Evolutionary conservation across 2,329 filamentous ascomycete genomes (phyloP).

Genomic region (Fusarium aywerte): DNA sequence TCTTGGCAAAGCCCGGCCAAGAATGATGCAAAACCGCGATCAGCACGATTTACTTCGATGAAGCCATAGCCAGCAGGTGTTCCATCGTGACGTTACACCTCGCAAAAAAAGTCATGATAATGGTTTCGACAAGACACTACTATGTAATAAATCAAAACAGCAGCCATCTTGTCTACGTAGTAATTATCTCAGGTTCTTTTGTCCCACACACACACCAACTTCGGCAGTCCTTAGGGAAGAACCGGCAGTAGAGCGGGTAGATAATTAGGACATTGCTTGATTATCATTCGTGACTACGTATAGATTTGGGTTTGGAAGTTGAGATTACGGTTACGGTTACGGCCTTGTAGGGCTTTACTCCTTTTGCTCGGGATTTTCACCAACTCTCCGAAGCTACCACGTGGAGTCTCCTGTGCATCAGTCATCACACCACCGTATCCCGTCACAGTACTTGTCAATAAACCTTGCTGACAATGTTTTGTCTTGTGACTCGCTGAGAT

Average conservation of each 20-base stretch:
- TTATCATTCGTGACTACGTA: slow-evolving; percentile 24
- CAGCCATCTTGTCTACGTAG: too few relatives aligned
- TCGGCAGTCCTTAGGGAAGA: slow-evolving; percentile 7
- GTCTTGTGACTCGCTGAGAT: background rate
- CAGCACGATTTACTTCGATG: slow-evolving; percentile 13
- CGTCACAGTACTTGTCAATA: background rate
- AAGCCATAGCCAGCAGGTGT: background rate
- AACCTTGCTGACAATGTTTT: background rate
- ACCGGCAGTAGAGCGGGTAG: slow-evolving; percentile 17
- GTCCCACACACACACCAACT: background rate
- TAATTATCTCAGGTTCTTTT: background rate
- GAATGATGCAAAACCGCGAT: slow-evolving; percentile 19
- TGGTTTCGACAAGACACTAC: background rate
- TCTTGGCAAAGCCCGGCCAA: slow-evolving; percentile 39
- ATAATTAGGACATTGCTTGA: background rate
- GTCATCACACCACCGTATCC: background rate
- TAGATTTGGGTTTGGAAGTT: background rate
- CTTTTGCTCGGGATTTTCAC: slow-evolving; percentile 18
- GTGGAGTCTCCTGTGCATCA: slow-evolving; percentile 11
- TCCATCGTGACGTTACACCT: background rate
- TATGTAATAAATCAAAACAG: background rate
- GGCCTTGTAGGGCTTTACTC: slow-evolving; percentile 14
- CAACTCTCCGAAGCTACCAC: slow-evolving; percentile 28
- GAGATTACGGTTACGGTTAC: background rate
- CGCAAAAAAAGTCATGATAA: background rate